Percentiles rank a stretch among this genome's conserved stretches.
Evolutionary conservation across 192 early-diverging fungal genomes (phyloP).

Genomic region (Entomortierella parvispora): DNA sequence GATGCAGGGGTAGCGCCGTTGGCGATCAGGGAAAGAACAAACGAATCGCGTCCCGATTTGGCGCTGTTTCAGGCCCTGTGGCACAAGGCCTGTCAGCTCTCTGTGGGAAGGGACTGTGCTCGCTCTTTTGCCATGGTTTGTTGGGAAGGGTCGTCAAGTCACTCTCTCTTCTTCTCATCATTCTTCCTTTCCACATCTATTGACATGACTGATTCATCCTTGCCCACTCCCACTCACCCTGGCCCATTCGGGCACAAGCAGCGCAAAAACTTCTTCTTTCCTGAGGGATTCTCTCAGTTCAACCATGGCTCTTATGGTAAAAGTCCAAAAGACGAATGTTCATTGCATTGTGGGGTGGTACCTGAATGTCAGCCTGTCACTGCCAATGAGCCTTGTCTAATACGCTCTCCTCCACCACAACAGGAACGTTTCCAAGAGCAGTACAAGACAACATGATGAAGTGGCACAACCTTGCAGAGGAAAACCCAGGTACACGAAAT

Average conservation of each 20-base stretch:
- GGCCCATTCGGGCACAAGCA: slow-evolving; percentile 58
- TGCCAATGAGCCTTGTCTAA: background rate
- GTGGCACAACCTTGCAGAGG: slow-evolving; percentile 35
- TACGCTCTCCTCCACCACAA: background rate
- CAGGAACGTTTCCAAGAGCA: slow-evolving; percentile 31
- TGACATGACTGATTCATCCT: background rate
- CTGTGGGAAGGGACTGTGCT: no score
- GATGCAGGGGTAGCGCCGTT: no score
- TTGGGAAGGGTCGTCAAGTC: no score
- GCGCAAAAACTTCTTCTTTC: slow-evolving; percentile 62
- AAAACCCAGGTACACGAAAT: slow-evolving; percentile 27
- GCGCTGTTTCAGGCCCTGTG: no score
- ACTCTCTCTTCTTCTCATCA: background rate
- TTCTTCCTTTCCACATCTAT: background rate
- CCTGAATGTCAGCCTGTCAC: no score
- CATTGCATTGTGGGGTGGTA: no score
- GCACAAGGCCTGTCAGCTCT: no score
- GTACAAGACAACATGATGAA: slow-evolving; percentile 38
- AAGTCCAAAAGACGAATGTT: background rate
- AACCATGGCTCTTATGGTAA: slow-evolving; percentile 75
- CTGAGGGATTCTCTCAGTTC: slow-evolving; percentile 60
- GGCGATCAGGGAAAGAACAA: no score
- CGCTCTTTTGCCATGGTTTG: no score
- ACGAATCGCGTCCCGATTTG: no score
- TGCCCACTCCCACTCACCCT: slow-evolving; percentile 26